Percentiles rank a stretch among this genome's conserved stretches.
phyloP scores from a whole-genome alignment of 345 rosid species.

The Ricinus communis region DNA sequence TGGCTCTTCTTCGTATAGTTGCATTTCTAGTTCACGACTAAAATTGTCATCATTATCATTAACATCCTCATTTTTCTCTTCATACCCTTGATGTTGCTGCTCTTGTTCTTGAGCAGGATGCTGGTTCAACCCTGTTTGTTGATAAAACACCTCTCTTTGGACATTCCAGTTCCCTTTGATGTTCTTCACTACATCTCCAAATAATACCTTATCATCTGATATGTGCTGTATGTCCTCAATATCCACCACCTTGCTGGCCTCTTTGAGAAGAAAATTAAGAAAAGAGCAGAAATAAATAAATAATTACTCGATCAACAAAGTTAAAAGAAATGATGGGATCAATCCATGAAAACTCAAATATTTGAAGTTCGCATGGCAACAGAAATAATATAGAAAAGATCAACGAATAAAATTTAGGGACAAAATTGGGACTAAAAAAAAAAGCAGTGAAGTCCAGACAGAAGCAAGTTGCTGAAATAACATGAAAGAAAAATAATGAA shows the following conservation, averaged over 20 bases:
- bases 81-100: background rate
- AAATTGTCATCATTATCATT: constrained; percentile 10
- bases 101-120: constrained; percentile 4
- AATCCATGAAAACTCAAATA: background rate
- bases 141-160: constrained; percentile 45
- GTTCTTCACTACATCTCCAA: constrained; percentile 48
- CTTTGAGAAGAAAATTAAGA: constrained; percentile 39
- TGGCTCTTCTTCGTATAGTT: constrained; percentile 15
- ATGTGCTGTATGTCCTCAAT: constrained; percentile 60
- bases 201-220: constrained; percentile 40
- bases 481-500: background rate
- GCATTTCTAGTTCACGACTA: constrained; percentile 10
- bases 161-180: constrained; percentile 54
- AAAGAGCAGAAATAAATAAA: background rate
- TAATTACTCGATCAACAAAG: background rate
- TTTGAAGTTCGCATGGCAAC: background rate
- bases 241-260: constrained; percentile 46
- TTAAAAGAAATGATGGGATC: background rate
- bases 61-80: constrained; percentile 7
- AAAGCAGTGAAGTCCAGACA: too few species aligned
- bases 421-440: too few species aligned
- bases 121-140: constrained; percentile 43
- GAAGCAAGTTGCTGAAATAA: background rate
- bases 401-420: too few species aligned
- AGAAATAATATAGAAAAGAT: background rate